phyloP scores from a whole-genome alignment of 306 rosid species.

The Citrullus colocynthis region DNA sequence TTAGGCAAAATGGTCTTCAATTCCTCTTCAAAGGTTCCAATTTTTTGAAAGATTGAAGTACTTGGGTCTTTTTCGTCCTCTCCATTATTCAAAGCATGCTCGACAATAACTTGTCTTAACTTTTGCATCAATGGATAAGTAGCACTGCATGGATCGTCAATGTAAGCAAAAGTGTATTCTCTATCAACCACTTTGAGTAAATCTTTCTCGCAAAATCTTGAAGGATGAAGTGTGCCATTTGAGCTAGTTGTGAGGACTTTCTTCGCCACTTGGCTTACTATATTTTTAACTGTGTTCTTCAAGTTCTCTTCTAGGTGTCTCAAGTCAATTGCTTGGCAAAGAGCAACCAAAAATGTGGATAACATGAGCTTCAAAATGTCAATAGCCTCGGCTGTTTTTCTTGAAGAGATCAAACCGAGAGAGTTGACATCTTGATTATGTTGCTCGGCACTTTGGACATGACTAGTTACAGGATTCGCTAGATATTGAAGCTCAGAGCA shows the following conservation, averaged over 20 bases:
- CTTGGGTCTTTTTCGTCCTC: slow-evolving; percentile 36
- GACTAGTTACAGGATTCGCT: slow-evolving; percentile 77
- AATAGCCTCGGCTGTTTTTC: slow-evolving; percentile 63
- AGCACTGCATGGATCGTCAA: slow-evolving; percentile 64
- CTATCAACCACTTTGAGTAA: slow-evolving; percentile 63
- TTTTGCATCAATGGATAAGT: slow-evolving; percentile 86
- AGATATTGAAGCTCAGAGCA: slow-evolving; percentile 79
- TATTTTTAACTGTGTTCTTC: slow-evolving; percentile 49
- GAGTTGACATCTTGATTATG: slow-evolving; percentile 95
- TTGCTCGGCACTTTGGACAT: slow-evolving; percentile 87
- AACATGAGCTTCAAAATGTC: slow-evolving; percentile 81
- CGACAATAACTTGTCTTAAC: slow-evolving; percentile 59
- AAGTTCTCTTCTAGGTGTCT: slow-evolving; percentile 86
- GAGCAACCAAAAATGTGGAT: slow-evolving; percentile 55
- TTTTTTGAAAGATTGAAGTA: slow-evolving; percentile 83
- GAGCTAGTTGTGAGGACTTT: slow-evolving; percentile 52
- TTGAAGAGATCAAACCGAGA: slow-evolving; percentile 62
- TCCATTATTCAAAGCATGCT: slow-evolving; percentile 49
- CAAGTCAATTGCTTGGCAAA: slow-evolving; percentile 81
- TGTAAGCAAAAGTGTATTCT: slow-evolving; percentile 50
- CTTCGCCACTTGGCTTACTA: slow-evolving; percentile 68
- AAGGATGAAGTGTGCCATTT: slow-evolving; percentile 75
- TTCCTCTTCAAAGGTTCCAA: slow-evolving; percentile 57
- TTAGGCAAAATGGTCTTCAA: slow-evolving; percentile 50
- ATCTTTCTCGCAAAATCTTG: slow-evolving; percentile 75